Percentiles rank a stretch among this genome's conserved stretches.
These are phyloP conservation scores for Bipolaris zeicola DNA, from an alignment of 2,329 filamentous ascomycete genomes.

Conservation along the genomic window DNA sequence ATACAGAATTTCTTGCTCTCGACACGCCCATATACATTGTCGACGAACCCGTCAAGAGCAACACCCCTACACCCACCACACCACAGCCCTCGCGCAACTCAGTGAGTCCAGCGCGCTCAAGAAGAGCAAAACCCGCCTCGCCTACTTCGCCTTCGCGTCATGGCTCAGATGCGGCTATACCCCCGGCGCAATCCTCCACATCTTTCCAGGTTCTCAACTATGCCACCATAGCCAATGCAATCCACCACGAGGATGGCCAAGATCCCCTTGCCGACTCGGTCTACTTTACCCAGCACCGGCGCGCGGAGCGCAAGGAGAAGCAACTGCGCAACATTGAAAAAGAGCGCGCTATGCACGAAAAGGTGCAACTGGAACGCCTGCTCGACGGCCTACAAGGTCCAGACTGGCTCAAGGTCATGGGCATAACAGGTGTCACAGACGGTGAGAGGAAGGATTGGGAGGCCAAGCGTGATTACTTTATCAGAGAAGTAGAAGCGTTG, in stretches of 20 bases:
- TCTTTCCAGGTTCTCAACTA: constrained; percentile 52
- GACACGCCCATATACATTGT: constrained; percentile 76
- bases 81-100: constrained; percentile 30
- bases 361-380: constrained; percentile 67
- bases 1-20: constrained; percentile 70
- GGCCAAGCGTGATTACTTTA: constrained; percentile 81
- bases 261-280: constrained; percentile 64
- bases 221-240: constrained; percentile 42
- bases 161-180: constrained; percentile 19
- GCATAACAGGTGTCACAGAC: constrained; percentile 83
- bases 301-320: constrained; percentile 69
- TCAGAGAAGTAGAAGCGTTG: constrained; percentile 78
- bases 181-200: constrained; percentile 36
- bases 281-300: constrained; percentile 64
- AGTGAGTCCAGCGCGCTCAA: constrained; percentile 32
- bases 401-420: constrained; percentile 93
- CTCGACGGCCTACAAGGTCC: constrained; percentile 85
- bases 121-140: constrained; percentile 28
- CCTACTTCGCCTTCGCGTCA: constrained; percentile 25
- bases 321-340: constrained; percentile 71
- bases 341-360: constrained; percentile 69
- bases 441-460: constrained; percentile 85
- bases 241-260: constrained; percentile 39
- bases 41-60: constrained; percentile 58
- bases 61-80: constrained; percentile 26